Conservation (phyloP, 306 rosid genomes). For the Vicia faba region DNA sequence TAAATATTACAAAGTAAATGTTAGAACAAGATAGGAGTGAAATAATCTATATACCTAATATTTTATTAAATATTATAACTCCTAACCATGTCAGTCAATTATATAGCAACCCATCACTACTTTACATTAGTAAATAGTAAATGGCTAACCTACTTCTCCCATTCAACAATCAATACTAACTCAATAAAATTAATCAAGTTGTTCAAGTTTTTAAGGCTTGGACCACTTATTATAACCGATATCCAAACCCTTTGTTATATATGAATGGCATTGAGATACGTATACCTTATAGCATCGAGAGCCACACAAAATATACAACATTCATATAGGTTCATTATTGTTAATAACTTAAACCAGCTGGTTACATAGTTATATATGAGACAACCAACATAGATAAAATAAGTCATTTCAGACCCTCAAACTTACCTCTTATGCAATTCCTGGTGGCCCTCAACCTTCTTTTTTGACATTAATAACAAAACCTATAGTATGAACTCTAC, state of each 20-base stretch:
- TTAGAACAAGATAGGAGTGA: too few species aligned
- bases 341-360: constrained; percentile 17
- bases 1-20: too few species aligned
- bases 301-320: constrained; percentile 38
- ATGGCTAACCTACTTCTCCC: constrained; percentile 12
- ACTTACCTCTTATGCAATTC: constrained; percentile 4
- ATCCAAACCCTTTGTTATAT: neutral
- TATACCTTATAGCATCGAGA: constrained; percentile 28
- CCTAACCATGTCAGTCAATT: too few species aligned
- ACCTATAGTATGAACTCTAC: constrained; percentile 12
- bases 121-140: constrained; percentile 9
- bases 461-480: constrained; percentile 22
- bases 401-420: constrained; percentile 30
- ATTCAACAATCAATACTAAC: constrained; percentile 24
- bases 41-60: too few species aligned
- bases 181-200: constrained; percentile 12
- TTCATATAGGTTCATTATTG: constrained; percentile 24
- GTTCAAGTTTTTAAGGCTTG: constrained; percentile 30
- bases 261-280: constrained; percentile 31
- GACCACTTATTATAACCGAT: constrained; percentile 36
- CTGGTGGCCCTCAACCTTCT: constrained; percentile 14
- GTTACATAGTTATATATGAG: constrained; percentile 4
- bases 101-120: constrained; percentile 12
- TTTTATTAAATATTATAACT: too few species aligned
- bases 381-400: constrained; percentile 13